Evolutionary conservation across 2,329 filamentous ascomycete genomes (phyloP).

Genomic region (Rutstroemia sydowiana): DNA sequence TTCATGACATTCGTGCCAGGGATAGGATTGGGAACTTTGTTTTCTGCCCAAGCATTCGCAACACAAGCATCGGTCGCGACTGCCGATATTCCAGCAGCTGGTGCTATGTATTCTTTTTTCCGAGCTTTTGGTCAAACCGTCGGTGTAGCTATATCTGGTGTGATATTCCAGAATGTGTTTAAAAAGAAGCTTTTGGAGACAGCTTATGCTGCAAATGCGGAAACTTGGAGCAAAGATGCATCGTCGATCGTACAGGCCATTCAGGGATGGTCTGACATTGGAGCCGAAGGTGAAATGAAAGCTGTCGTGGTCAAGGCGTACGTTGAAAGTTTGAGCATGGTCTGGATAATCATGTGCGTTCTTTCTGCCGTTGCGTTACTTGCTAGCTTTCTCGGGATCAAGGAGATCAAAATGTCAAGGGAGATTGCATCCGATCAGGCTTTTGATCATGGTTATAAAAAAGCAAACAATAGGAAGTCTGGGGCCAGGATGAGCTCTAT

Average conservation of each 20-base stretch:
- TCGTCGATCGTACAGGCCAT: constrained; percentile 19
- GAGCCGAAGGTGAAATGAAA: constrained; percentile 11
- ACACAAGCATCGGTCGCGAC: constrained; percentile 53
- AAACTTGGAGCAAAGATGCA: constrained; percentile 17
- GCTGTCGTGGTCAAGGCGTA: constrained; percentile 13
- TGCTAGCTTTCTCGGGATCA: constrained; percentile 36
- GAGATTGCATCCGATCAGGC: constrained; percentile 4
- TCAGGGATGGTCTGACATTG: constrained; percentile 12
- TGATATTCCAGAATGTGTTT: constrained; percentile 58
- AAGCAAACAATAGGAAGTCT: too few species aligned
- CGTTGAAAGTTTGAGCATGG: constrained; percentile 18
- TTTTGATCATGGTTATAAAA: constrained; percentile 4
- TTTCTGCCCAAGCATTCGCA: constrained; percentile 52
- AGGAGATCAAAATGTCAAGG: constrained; percentile 48
- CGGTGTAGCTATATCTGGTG: constrained; percentile 44
- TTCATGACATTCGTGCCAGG: constrained; percentile 54
- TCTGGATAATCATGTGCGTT: constrained; percentile 24
- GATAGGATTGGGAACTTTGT: constrained; percentile 54
- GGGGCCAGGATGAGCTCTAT: too few species aligned
- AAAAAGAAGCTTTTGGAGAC: constrained; percentile 19
- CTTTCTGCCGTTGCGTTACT: constrained; percentile 18
- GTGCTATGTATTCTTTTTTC: constrained; percentile 60
- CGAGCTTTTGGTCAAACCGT: constrained; percentile 45
- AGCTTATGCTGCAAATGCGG: constrained; percentile 11
- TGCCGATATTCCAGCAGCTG: constrained; percentile 50